These are phyloP conservation scores for Venturia oleaginea DNA, from an alignment of 2,329 filamentous ascomycete species.

Conservation along the genomic window DNA sequence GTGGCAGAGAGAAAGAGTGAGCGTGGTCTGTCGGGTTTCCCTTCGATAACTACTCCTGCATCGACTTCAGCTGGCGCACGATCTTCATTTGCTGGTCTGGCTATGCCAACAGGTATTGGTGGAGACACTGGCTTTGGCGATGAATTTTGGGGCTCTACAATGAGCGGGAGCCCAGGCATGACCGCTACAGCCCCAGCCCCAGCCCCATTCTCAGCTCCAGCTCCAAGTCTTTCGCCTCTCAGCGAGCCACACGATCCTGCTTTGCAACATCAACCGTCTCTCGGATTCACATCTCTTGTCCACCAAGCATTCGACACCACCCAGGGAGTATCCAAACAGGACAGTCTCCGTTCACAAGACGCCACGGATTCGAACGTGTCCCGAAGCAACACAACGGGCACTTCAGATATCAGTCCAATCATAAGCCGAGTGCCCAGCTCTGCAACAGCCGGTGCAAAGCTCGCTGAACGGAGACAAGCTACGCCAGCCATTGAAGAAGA, in stretches of 20 bases:
- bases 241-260: constrained; percentile 16
- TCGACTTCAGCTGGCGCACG: neutral
- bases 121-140: constrained; percentile 35
- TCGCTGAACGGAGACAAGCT: constrained; percentile 30
- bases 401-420: constrained; percentile 56
- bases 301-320: constrained; percentile 55
- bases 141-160: constrained; percentile 20
- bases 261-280: constrained; percentile 44
- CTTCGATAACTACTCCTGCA: constrained; percentile 15
- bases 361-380: constrained; percentile 32
- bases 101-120: constrained; percentile 33
- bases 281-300: constrained; percentile 51
- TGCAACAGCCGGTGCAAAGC: constrained; percentile 28
- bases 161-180: constrained; percentile 15
- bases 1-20: constrained; percentile 52
- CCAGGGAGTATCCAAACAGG: constrained; percentile 31
- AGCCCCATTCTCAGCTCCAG: too few species aligned
- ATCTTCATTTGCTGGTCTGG: constrained; percentile 16
- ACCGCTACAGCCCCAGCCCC: constrained; percentile 9
- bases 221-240: constrained; percentile 4
- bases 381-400: constrained; percentile 54
- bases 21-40: constrained; percentile 43
- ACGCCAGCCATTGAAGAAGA: constrained; percentile 51
- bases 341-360: constrained; percentile 30
- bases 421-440: constrained; percentile 48